Percentiles rank a stretch among this genome's conserved stretches.
These are phyloP conservation scores for Cotoneaster glaucophyllus DNA, from an alignment of 306 rosid species.

Conservation along the genomic window DNA sequence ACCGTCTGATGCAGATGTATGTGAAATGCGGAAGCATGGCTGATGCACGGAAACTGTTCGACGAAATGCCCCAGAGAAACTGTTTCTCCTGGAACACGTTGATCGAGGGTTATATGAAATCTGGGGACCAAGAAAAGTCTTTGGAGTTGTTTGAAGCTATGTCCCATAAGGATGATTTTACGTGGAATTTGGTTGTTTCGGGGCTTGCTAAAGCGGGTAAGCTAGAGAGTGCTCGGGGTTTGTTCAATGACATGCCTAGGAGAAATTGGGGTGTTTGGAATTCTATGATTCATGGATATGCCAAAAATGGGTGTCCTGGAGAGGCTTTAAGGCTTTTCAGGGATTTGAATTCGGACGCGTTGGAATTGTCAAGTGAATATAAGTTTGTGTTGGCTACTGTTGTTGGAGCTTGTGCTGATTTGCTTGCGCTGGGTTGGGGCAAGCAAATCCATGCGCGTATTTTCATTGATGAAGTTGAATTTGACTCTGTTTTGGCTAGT, in stretches of 20 bases:
- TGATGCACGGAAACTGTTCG: constrained; percentile 44
- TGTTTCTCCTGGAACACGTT: constrained; percentile 62
- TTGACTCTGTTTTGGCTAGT: constrained; percentile 55
- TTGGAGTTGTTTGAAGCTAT: constrained; percentile 46
- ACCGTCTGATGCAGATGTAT: constrained; percentile 63
- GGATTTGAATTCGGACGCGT: constrained; percentile 47
- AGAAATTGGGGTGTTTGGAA: constrained; percentile 58
- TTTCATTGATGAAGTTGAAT: constrained; percentile 40
- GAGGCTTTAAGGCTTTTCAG: constrained; percentile 50
- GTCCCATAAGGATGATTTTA: constrained; percentile 47
- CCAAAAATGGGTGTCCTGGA: constrained; percentile 40
- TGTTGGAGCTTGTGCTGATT: constrained; percentile 56
- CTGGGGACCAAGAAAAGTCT: constrained; percentile 36
- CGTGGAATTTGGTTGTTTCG: constrained; percentile 54
- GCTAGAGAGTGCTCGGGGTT: constrained; percentile 36
- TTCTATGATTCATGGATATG: constrained; percentile 57
- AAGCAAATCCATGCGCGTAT: constrained; percentile 73
- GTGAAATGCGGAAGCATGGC: constrained; percentile 25
- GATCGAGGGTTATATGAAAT: constrained; percentile 47
- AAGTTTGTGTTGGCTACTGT: constrained; percentile 51
- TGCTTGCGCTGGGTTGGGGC: constrained; percentile 51
- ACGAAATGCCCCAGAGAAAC: constrained; percentile 55
- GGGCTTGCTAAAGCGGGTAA: constrained; percentile 47
- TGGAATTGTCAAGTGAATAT: constrained; percentile 19
- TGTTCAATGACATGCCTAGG: constrained; percentile 58